phyloP scores from a whole-genome alignment of 2,329 filamentous ascomycete species.

The Paraphaeosphaeria minitans region DNA sequence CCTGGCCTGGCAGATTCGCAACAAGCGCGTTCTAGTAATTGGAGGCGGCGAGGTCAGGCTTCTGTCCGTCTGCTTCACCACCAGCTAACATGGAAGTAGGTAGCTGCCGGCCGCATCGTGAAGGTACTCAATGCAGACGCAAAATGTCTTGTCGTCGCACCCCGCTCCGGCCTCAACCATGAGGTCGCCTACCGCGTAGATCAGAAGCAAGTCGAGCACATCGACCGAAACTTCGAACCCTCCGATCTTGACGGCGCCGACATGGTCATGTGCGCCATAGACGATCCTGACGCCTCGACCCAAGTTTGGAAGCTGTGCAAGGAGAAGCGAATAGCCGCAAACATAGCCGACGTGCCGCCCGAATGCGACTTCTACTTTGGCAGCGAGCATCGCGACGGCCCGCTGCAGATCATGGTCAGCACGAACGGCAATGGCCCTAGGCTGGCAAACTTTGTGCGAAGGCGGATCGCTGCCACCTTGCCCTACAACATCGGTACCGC shows the following conservation, averaged over 20 bases:
- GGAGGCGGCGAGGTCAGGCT: slow-evolving; percentile 86
- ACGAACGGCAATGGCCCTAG: slow-evolving; percentile 96
- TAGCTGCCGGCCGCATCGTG: slow-evolving; percentile 91
- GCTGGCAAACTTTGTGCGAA: slow-evolving; percentile 82
- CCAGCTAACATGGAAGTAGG: slow-evolving; percentile 62
- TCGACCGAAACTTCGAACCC: slow-evolving; percentile 83
- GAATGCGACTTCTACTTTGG: slow-evolving; percentile 99
- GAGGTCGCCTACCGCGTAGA: slow-evolving; percentile 85
- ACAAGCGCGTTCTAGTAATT: slow-evolving; percentile 87
- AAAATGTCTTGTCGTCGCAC: slow-evolving; percentile 83
- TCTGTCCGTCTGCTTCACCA: slow-evolving; percentile 25
- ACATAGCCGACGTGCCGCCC: slow-evolving; percentile 94
- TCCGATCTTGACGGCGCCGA: slow-evolving; percentile 79
- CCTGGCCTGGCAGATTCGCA: slow-evolving; percentile 91
- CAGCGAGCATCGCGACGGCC: slow-evolving; percentile 91
- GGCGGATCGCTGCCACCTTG: slow-evolving; percentile 76
- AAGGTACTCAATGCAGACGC: slow-evolving; percentile 96
- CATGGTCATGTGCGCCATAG: slow-evolving; percentile 92
- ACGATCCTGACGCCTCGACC: slow-evolving; percentile 89
- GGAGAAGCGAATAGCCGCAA: slow-evolving; percentile 79
- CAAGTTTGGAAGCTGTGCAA: slow-evolving; percentile 94
- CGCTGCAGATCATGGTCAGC: slow-evolving; percentile 97
- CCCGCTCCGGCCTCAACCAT: slow-evolving; percentile 77
- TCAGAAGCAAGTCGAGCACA: slow-evolving; percentile 74
- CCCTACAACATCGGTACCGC: slow-evolving; percentile 83